phyloP scores from a whole-genome alignment of 2,329 filamentous ascomycete species.

The Calonectria pseudoturangicola region DNA sequence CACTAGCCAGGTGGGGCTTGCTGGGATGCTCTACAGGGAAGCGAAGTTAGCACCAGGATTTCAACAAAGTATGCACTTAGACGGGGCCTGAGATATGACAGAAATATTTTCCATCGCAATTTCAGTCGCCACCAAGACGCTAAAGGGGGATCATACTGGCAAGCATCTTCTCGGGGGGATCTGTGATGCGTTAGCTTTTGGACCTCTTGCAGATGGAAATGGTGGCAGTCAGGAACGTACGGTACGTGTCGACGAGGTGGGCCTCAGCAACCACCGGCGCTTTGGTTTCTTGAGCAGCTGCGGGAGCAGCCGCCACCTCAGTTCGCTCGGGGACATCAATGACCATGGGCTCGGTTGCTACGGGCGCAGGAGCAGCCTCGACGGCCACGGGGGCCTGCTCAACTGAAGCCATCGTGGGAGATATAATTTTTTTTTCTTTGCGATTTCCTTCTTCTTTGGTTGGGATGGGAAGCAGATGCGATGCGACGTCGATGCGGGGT shows the following conservation, averaged over 20 bases:
- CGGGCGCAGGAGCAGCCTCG: conserved; percentile 39
- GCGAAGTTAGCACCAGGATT: conserved; percentile 59
- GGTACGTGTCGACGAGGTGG: conserved; percentile 84
- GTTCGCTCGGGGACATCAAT: conserved; percentile 25
- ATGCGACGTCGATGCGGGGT: conserved; percentile 53
- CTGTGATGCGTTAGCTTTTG: conserved; percentile 61
- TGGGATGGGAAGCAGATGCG: conserved; percentile 44
- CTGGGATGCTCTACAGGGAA: conserved; percentile 77
- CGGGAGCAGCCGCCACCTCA: conserved; percentile 12
- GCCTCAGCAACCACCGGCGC: conserved; percentile 82
- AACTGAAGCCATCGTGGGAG: conserved; percentile 52
- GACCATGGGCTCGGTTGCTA: conserved; percentile 27
- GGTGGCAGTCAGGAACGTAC: conserved; percentile 64
- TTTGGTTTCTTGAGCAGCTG: conserved; percentile 58
- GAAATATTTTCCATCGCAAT: conserved; percentile 30
- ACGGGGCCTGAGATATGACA: conserved; percentile 36
- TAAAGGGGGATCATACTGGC: conserved; percentile 71
- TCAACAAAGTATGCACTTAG: conserved; percentile 37
- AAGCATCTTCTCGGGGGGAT: conserved; percentile 80
- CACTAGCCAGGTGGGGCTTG: conserved; percentile 80
- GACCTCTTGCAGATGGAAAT: conserved; percentile 20
- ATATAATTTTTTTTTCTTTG: conserved; percentile 38
- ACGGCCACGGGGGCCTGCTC: conserved; percentile 47
- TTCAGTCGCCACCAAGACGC: conserved; percentile 37
- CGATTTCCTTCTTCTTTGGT: conserved; percentile 40